Conservation (phyloP, 1,284 basidiomycete species). For the Ustilago cynodontis region DNA sequence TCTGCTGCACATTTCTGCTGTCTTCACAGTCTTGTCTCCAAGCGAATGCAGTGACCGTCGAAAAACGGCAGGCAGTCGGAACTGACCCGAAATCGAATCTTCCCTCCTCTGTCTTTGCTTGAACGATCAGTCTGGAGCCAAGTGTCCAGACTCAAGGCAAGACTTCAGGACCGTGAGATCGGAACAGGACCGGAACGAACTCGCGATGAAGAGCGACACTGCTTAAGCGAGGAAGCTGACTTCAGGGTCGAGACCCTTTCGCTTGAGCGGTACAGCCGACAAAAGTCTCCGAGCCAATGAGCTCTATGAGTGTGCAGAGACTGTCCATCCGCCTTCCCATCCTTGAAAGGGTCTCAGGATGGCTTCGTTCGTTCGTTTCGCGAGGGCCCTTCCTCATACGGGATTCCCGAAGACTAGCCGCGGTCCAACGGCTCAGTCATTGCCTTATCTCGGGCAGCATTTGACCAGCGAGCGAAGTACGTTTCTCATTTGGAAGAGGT, state of each 20-base stretch:
- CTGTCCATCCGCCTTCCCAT: not conserved
- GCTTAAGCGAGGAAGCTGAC: not conserved
- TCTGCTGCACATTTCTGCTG: too few species aligned
- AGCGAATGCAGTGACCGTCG: not conserved
- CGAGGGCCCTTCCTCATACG: not conserved
- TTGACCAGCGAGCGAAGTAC: not conserved
- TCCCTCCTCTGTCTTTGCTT: not conserved
- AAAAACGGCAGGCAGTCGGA: not conserved
- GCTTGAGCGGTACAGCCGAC: not conserved
- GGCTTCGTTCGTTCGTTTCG: not conserved
- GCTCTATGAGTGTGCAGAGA: not conserved
- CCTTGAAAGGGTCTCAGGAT: not conserved
- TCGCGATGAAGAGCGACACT: not conserved
- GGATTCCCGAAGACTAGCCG: not conserved
- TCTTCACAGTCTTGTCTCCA: not conserved
- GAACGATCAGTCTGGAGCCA: not conserved
- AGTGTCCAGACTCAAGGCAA: constrained; percentile 3
- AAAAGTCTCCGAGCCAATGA: not conserved
- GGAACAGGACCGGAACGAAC: too few species aligned
- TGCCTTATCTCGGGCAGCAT: constrained; percentile 4
- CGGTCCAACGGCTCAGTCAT: not conserved
- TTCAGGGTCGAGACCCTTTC: not conserved
- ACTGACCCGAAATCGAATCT: not conserved
- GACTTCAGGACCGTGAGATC: not conserved
- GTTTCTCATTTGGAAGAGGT: not conserved